These are phyloP conservation scores for Botrytis fabae DNA, from an alignment of 2,329 filamentous ascomycete genomes.

Conservation along the genomic window DNA sequence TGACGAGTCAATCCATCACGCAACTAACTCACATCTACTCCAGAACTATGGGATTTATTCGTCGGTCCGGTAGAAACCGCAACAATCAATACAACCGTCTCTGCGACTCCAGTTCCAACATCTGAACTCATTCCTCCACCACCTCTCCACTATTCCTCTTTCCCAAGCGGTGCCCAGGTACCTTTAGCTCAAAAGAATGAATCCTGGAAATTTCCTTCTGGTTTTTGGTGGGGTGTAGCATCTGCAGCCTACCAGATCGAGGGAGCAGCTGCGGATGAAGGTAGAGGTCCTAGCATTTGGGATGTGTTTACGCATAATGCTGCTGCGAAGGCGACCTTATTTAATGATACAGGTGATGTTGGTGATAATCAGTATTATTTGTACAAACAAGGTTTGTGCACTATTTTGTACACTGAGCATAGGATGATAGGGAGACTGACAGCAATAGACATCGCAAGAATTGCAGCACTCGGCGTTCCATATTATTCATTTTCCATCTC, in stretches of 20 bases:
- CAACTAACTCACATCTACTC: neutral
- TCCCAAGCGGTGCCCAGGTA: constrained; percentile 28
- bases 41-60: constrained; percentile 33
- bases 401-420: neutral
- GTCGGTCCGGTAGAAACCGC: constrained; percentile 33
- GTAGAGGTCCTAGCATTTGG: constrained; percentile 47
- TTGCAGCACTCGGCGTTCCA: constrained; percentile 53
- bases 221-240: constrained; percentile 52
- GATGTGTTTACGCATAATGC: constrained; percentile 42
- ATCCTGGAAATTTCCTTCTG: constrained; percentile 39
- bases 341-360: constrained; percentile 48
- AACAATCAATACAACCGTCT: constrained; percentile 32
- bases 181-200: constrained; percentile 29
- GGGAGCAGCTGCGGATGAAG: constrained; percentile 48
- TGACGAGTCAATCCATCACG: neutral
- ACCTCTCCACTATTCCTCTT: constrained; percentile 29
- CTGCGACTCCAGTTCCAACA: constrained; percentile 33
- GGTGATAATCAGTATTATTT: constrained; percentile 46
- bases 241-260: constrained; percentile 50
- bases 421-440: neutral
- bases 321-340: constrained; percentile 32
- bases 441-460: constrained; percentile 49
- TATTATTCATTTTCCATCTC: constrained; percentile 55
- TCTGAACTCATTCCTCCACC: constrained; percentile 35
- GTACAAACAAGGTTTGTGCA: constrained; percentile 53